Evolutionary conservation across 2,329 filamentous ascomycete species (phyloP).

Genomic region (Emergomyces pasteurianus): DNA sequence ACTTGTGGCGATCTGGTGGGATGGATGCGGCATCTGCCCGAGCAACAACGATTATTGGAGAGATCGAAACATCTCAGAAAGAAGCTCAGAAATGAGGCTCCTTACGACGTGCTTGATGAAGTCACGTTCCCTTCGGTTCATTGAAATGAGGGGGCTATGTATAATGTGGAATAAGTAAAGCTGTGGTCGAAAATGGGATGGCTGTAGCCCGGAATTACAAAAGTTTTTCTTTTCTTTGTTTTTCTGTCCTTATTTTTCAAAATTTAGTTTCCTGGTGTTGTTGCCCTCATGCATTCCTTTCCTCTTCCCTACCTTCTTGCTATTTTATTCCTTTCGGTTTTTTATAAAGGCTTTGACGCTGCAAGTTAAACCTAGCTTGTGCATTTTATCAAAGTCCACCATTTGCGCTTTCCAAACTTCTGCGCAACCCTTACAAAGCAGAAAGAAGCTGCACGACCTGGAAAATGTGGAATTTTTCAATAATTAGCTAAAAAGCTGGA

Average conservation of each 20-base stretch:
- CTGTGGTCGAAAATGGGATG: not conserved
- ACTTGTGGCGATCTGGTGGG: not conserved
- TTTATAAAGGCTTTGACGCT: too few relatives aligned
- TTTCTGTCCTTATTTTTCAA: not conserved
- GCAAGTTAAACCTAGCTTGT: too few relatives aligned
- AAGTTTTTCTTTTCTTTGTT: too few relatives aligned
- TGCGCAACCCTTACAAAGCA: too few relatives aligned
- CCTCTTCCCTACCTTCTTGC: not conserved
- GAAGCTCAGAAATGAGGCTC: not conserved
- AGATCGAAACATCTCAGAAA: not conserved
- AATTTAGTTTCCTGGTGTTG: not conserved
- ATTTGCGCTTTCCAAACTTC: too few relatives aligned
- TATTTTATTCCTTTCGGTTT: too few relatives aligned
- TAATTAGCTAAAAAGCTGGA: too few relatives aligned
- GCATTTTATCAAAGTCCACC: too few relatives aligned
- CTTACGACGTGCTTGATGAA: not conserved
- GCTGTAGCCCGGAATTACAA: too few relatives aligned
- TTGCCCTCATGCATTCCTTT: not conserved
- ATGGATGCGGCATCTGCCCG: not conserved
- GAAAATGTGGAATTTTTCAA: too few relatives aligned
- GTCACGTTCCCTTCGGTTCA: not conserved
- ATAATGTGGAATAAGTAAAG: not conserved
- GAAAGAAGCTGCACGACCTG: too few relatives aligned
- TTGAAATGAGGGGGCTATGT: not conserved
- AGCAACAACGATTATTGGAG: not conserved